These are phyloP conservation scores for Calonectria pseudoreteaudii DNA, from an alignment of 2,329 filamentous ascomycete species.

Conservation along the genomic window DNA sequence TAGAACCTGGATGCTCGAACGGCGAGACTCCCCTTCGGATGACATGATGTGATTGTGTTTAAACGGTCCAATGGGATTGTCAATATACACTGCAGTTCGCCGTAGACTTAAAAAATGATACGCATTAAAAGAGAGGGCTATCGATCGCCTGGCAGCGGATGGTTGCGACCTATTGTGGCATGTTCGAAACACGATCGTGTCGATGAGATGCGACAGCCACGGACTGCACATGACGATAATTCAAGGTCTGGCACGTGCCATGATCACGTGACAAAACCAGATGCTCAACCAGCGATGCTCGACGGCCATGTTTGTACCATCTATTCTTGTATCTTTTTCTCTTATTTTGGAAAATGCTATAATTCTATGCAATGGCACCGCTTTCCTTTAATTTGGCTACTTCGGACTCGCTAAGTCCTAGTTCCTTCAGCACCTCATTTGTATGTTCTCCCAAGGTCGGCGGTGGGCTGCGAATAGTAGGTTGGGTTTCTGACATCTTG, in stretches of 20 bases:
- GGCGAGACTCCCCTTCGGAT: neutral
- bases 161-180: neutral
- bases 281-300: neutral
- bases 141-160: neutral
- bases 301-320: neutral
- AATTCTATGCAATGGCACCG: slow-evolving; percentile 70
- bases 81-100: neutral
- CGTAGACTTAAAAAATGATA: neutral
- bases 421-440: slow-evolving; percentile 75
- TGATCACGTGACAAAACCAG: neutral
- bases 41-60: neutral
- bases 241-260: neutral
- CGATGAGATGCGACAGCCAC: neutral
- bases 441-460: slow-evolving; percentile 92
- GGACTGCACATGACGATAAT: neutral
- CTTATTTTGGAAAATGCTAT: neutral
- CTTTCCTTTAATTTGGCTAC: slow-evolving; percentile 72
- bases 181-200: neutral
- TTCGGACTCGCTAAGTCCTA: slow-evolving; percentile 69
- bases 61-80: neutral
- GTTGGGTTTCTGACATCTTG: slow-evolving; percentile 88
- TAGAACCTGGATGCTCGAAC: neutral
- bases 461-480: slow-evolving; percentile 80
- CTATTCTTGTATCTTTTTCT: neutral
- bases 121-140: neutral